Evolutionary conservation across 257 asterid species (phyloP), one percentile per base, ranked within the genome.

Genomic region (Paulownia fortunei): DNA sequence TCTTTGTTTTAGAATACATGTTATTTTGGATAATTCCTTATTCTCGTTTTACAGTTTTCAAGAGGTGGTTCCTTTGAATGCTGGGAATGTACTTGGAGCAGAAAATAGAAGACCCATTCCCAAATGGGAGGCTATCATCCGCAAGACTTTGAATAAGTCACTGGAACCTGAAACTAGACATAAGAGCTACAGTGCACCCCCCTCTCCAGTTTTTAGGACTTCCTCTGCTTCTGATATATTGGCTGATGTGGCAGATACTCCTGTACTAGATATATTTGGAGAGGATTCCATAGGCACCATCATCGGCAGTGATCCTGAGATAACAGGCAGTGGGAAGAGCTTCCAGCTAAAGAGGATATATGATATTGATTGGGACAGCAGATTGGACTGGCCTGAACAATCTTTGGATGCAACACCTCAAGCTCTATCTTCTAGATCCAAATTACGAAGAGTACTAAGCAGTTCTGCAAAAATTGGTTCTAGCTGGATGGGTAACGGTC

Each of bases 21-120:
- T 49, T 52, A 0, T 21, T 54, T 24, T 21, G n/a, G 71, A 32
- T 69, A 32, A 27, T 44, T 49, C 6, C 41, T 72, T 73, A 72
- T 36, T 76, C 26, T 74, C 16, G 23, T 78, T 76, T 42, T n/a
- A 32, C 92, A 94, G 99, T 36, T 91, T 94, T 63, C 99, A 94
- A 84, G 99, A 94, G 79, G 96, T 94, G 76, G 99, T 94, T 64
- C 99, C 99, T 65, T 71, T 95, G 64, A 95, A 77, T 70, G 99
- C 98, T 74, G 97, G 98, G 60, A 95, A 95, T 55, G 97, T 94
- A 67, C 81, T 94, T 4, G 99, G 97, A 76, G 94, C 99, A 54
- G 99, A 94, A 83, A 92, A 77, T 36, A 78, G 94, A 80, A 72
- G 87, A 70, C 96, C 98, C 16, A 92, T 92, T 44, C 89, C 85